Conservation (phyloP, 2,329 filamentous ascomycete genomes). For the Arthrobotrys megalospora region DNA sequence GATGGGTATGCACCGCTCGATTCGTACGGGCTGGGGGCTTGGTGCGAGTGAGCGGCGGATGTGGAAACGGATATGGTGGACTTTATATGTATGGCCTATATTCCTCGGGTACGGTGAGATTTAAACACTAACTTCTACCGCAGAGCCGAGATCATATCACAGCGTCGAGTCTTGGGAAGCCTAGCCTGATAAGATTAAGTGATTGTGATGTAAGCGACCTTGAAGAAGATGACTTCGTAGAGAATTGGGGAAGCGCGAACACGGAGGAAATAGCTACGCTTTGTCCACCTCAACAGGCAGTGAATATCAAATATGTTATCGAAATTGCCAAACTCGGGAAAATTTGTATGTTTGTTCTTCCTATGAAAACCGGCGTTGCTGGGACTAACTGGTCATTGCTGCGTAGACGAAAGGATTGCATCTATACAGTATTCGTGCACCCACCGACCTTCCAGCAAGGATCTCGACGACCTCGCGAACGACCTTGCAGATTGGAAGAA, state of each 20-base stretch:
- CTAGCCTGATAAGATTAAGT: constrained; percentile 45
- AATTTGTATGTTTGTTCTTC: constrained; percentile 37
- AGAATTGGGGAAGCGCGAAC: constrained; percentile 45
- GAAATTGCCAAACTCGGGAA: constrained; percentile 55
- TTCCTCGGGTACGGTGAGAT: not conserved
- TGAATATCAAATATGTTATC: constrained; percentile 53
- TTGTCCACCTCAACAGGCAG: constrained; percentile 45
- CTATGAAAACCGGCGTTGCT: not conserved
- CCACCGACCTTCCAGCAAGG: constrained; percentile 37
- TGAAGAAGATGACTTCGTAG: constrained; percentile 53
- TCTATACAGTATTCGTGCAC: constrained; percentile 55
- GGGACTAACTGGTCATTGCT: not conserved
- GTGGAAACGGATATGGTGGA: constrained; percentile 61
- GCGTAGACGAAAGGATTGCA: constrained; percentile 54
- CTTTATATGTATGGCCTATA: constrained; percentile 52
- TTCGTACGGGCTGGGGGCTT: constrained; percentile 51
- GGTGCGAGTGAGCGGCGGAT: constrained; percentile 56
- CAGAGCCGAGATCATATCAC: constrained; percentile 60
- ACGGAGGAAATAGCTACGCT: constrained; percentile 31
- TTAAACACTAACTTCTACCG: constrained; percentile 7
- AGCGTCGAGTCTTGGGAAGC: constrained; percentile 58
- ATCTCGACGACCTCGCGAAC: constrained; percentile 45
- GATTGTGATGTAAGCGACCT: constrained; percentile 55
- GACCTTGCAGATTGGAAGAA: constrained; percentile 53
- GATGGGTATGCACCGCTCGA: constrained; percentile 60